Percentiles rank a stretch among this genome's conserved stretches.
These are phyloP conservation scores for Wakefieldia striispora DNA, from an alignment of 768 basidiomycete species.

Conservation along the genomic window DNA sequence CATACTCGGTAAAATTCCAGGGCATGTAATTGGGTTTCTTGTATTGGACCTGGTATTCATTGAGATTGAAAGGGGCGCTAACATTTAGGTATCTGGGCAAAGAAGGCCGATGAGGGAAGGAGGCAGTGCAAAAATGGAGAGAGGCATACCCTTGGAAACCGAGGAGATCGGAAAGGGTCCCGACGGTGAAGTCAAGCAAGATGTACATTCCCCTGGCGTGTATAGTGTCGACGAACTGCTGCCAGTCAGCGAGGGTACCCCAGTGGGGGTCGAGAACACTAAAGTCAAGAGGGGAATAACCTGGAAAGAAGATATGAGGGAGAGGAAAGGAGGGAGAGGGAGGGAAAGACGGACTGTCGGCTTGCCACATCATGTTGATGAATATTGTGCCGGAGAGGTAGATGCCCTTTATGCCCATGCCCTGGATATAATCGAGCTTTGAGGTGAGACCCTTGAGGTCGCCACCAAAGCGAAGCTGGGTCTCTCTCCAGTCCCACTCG, in stretches of 20 bases:
- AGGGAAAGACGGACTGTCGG: slow-evolving; percentile 69
- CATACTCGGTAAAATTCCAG: slow-evolving; percentile 84
- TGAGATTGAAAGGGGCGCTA: slow-evolving; percentile 74
- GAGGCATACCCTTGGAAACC: slow-evolving; percentile 73
- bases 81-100: slow-evolving; percentile 59
- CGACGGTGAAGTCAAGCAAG: slow-evolving; percentile 92
- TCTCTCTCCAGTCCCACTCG: slow-evolving; percentile 86
- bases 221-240: slow-evolving; percentile 65
- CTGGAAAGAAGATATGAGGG: slow-evolving; percentile 27
- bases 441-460: slow-evolving; percentile 77
- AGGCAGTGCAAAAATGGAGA: slow-evolving; percentile 5
- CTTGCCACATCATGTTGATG: slow-evolving; percentile 96
- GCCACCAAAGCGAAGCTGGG: slow-evolving; percentile 86
- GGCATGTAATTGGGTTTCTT: slow-evolving; percentile 74
- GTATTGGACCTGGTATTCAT: slow-evolving; percentile 74
- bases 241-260: slow-evolving; percentile 84
- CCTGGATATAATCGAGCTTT: slow-evolving; percentile 82
- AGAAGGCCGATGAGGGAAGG: slow-evolving; percentile 10
- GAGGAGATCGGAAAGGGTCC: slow-evolving; percentile 86
- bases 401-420: slow-evolving; percentile 82
- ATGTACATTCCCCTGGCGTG: slow-evolving; percentile 87
- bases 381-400: slow-evolving; percentile 94
- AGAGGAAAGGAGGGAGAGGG: neutral
- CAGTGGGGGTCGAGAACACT: slow-evolving; percentile 90
- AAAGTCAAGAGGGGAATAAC: slow-evolving; percentile 93